Percentiles rank a stretch among this genome's conserved stretches.
phyloP scores from a whole-genome alignment of 2,329 filamentous ascomycete genomes.

The Penicillium occitanis region DNA sequence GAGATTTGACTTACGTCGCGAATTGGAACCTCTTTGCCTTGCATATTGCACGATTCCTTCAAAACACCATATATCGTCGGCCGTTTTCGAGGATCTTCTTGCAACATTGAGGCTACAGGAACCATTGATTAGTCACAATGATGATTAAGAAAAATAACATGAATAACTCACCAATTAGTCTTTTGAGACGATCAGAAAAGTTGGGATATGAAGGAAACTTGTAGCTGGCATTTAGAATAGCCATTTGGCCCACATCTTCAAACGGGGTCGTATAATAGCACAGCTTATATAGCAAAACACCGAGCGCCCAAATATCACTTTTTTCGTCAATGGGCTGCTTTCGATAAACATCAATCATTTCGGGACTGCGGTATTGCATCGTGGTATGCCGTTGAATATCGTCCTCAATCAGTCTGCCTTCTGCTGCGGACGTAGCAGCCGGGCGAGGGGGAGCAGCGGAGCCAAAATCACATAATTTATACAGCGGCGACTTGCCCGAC shows the following conservation, averaged over 20 bases:
- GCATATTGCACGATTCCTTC: constrained; percentile 82
- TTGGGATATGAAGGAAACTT: constrained; percentile 83
- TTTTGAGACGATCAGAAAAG: constrained; percentile 88
- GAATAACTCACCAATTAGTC: constrained; percentile 69
- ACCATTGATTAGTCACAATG: not conserved
- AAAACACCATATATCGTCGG: constrained; percentile 96
- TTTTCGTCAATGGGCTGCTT: constrained; percentile 98
- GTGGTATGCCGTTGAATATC: constrained; percentile 97
- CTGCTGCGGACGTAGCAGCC: constrained; percentile 79
- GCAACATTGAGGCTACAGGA: constrained; percentile 75
- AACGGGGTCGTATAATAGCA: constrained; percentile 99
- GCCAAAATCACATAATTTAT: constrained; percentile 98
- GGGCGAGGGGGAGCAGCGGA: constrained; percentile 81
- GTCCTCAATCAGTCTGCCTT: constrained; percentile 91
- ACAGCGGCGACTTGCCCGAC: constrained; percentile 63
- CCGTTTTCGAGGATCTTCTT: constrained; percentile 73
- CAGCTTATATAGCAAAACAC: constrained; percentile 92
- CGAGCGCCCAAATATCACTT: constrained; percentile 96
- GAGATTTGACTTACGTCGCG: constrained; percentile 67
- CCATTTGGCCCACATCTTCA: constrained; percentile 95
- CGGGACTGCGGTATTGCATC: constrained; percentile 92
- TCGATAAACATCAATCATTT: constrained; percentile 98
- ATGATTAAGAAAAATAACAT: not conserved
- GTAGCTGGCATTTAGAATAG: constrained; percentile 93
- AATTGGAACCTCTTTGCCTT: constrained; percentile 80